Base-by-base conservation (phyloP, 2,329 filamentous ascomycete genomes). In the Tolypocladium capitatum region DNA sequence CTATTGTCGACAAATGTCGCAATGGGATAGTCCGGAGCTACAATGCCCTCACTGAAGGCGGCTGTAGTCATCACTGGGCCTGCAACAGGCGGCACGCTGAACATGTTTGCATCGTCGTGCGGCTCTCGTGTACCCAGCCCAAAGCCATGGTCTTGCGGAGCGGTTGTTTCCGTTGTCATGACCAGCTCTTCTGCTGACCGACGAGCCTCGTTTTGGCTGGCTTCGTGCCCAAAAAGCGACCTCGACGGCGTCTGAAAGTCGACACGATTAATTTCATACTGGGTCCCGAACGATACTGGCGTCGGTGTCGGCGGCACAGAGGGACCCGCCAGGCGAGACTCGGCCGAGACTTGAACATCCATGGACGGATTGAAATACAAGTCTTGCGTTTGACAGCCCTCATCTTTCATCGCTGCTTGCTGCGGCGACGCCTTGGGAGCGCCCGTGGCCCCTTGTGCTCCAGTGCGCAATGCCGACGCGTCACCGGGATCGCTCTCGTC, bases 381-480 rank as follows among this genome's bases (percentile, higher is more conserved):
- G 28, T 63, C 58, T 32, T 56, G 51, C 6, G 64, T 67, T 45
- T 66, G 65, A 9, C 58, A 65, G 9, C 60, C 61, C 35, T 63
- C 63, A 45, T 68, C 63, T 5, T 65, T 58, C 63, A 67, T 68
- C 5, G 48, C 16, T 13, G 58, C 53, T 11, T 51, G 56, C 1
- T 51, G 31, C 6, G 58, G 55, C 24, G 61, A 56, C 30, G 38
- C 43, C 43, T 45, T 43, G 47, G 41, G 38, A 32, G 33, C 32
- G 32, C 21, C 32, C 10, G 11, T 11, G 9, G 38, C 9, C n/a
- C 28, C 36, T 20, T 49, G 21, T 16, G 11, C 32, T 13, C 21
- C 43, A 1, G 31, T 20, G n/a, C 46, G 45, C 36, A 24, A 48
- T 33, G 30, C 45, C 35, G 41, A 10, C 14, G 9, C 40, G 14